These are phyloP conservation scores for Dactylellina cionopaga DNA, from an alignment of 2,329 filamentous ascomycete genomes.

Conservation along the genomic window DNA sequence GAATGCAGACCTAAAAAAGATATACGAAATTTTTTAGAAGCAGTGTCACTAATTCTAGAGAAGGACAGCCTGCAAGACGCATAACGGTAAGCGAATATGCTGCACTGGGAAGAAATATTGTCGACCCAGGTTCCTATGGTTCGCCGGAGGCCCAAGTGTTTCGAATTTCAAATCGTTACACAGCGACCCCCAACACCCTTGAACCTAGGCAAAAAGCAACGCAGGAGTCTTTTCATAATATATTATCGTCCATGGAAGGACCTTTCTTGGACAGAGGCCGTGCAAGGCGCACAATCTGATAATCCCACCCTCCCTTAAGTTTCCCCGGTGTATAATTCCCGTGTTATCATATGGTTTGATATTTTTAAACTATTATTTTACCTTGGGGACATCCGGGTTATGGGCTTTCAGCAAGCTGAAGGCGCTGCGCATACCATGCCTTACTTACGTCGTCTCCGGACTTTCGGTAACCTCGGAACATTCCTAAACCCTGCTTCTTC, in stretches of 20 bases:
- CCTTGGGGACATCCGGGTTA: constrained; percentile 19
- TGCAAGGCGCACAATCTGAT: constrained; percentile 39
- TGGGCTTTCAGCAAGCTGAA: constrained; percentile 23
- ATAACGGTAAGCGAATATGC: constrained; percentile 49
- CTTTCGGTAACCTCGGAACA: constrained; percentile 48
- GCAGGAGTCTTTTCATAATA: neutral
- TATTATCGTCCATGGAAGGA: no score
- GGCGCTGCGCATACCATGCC: constrained; percentile 25
- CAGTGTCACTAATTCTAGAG: constrained; percentile 42
- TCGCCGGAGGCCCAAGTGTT: constrained; percentile 1
- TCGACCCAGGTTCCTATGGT: constrained; percentile 5
- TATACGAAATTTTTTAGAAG: constrained; percentile 4
- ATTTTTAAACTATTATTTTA: constrained; percentile 34
- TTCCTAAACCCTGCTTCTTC: constrained; percentile 27
- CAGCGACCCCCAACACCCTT: constrained; percentile 27
- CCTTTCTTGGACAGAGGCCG: constrained; percentile 32
- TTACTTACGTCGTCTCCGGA: constrained; percentile 51
- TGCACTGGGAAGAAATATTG: constrained; percentile 5
- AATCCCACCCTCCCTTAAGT: constrained; percentile 10
- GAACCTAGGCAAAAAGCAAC: constrained; percentile 41
- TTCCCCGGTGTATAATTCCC: constrained; percentile 9
- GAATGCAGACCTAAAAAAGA: neutral
- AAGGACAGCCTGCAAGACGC: constrained; percentile 29
- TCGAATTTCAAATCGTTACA: constrained; percentile 52
- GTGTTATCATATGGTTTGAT: constrained; percentile 11